Evolutionary conservation across 1,284 basidiomycete genomes (phyloP), one percentile per base, ranked within the genome.

Genomic region (Heterobasidion occidentale): DNA sequence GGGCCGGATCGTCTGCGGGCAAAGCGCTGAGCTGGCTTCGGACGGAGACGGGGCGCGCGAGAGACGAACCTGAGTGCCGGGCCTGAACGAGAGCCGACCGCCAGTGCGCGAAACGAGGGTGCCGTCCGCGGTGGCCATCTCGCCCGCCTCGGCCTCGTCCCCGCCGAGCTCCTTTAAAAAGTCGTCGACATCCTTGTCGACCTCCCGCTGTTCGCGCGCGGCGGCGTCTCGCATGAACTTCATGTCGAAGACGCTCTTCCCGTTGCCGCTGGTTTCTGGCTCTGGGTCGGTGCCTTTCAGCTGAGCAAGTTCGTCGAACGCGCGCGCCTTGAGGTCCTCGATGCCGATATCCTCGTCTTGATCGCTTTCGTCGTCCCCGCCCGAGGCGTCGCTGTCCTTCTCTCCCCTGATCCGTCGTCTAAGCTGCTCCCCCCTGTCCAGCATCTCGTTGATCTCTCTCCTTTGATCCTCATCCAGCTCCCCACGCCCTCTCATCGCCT

Each of bases 171-270:
- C 88, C 59, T 74, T 75, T 56, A 84, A 72, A 58, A 93, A 83
- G 61, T 90, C 88, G 56, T 88, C 87, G 11, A 80, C 83, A 60
- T 82, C 78, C 56, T 77, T 77, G 57, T 84, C 76, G 0, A 81
- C 81, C 53, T 75, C 77, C 14, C 70, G 75, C 64, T 83, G 75
- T 57, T 85, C 79, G 61, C 90, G 77, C 12, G 82, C 82, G 72
- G 88, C 84, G 0, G 91, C 93, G 58, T 94, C 88, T 68, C 89
- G 86, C 94, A 97, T 97, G 71, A 97, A 97, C 72, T 94, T 94
- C 94, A 97, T 95, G 62, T 83, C 79, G 70, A 94, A 89, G 11
- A 96, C 78, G 65, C 85, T 83, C 67, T 85, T 85, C 57, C 76
- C 74, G 64, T 80, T 79, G 59, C 67, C 67, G 11, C 63, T 66